A percentile compares a stretch with the other conserved stretches of the same genome.
Conservation (phyloP, 306 rosid genomes). For the Astragalus membranaceus region DNA sequence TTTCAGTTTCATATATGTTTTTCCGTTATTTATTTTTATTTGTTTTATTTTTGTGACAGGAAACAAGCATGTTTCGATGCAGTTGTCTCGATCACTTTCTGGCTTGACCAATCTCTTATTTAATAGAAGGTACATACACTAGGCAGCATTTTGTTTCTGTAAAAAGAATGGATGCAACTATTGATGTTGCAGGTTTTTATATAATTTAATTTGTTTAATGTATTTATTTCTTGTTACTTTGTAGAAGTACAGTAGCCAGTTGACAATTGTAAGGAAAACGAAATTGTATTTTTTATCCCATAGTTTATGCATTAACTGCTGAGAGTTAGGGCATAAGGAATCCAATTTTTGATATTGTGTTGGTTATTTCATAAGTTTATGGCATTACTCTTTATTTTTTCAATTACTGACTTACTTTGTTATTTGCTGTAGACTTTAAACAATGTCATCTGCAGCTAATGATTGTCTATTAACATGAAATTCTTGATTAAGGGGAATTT, state of each 20-base stretch:
- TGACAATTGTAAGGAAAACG: background rate
- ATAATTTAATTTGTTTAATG: background rate
- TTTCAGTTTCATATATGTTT: background rate
- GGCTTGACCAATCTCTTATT: conserved; percentile 66
- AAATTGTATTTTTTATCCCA: background rate
- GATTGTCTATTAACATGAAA: background rate
- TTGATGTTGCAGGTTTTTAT: background rate
- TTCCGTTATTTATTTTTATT: background rate
- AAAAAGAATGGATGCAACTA: background rate
- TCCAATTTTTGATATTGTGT: background rate
- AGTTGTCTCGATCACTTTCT: conserved; percentile 63
- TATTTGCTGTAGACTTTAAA: background rate
- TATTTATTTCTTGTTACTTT: background rate
- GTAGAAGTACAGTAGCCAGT: background rate
- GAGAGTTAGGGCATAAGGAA: background rate
- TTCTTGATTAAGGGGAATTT: background rate
- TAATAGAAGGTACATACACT: conserved; percentile 55
- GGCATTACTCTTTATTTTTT: background rate
- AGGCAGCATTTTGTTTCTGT: too few species aligned
- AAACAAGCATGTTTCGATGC: conserved; percentile 59
- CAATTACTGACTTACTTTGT: background rate
- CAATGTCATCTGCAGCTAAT: background rate
- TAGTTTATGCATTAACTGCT: background rate
- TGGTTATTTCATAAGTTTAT: background rate
- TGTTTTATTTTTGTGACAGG: conserved; percentile 30